These are phyloP conservation scores for Tulasnella sp. DNA, from an alignment of 768 basidiomycete species.

Conservation along the genomic window DNA sequence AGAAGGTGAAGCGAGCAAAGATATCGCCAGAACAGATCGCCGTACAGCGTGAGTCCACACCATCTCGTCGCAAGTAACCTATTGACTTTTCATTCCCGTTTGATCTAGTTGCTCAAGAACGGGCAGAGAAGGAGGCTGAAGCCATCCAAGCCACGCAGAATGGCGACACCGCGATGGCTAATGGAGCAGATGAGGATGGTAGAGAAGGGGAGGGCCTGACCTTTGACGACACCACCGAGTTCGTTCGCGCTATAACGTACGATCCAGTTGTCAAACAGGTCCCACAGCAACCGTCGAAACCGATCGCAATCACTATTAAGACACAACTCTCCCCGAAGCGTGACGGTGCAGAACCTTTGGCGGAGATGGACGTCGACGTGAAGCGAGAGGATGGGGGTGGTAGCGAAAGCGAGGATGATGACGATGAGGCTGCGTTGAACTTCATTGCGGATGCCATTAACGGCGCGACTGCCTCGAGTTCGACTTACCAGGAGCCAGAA, in stretches of 20 bases:
- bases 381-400: slow-evolving; percentile 68
- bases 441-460: slow-evolving; percentile 64
- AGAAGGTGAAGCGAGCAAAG: slow-evolving; percentile 69
- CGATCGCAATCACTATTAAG: slow-evolving; percentile 28
- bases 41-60: slow-evolving; percentile 46
- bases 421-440: slow-evolving; percentile 53
- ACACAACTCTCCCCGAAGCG: slow-evolving; percentile 15
- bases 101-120: slow-evolving; percentile 51
- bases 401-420: slow-evolving; percentile 43
- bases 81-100: slow-evolving; percentile 12
- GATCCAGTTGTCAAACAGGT: slow-evolving; percentile 39
- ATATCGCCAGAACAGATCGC: slow-evolving; percentile 75
- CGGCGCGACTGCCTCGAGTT: slow-evolving; percentile 31
- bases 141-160: slow-evolving; percentile 18
- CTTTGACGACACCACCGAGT: slow-evolving; percentile 95
- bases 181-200: slow-evolving; percentile 39
- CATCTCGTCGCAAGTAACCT: background rate
- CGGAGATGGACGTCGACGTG: slow-evolving; percentile 62
- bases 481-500: slow-evolving; percentile 26
- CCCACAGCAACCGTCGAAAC: slow-evolving; percentile 20
- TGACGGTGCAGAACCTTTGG: slow-evolving; percentile 17
- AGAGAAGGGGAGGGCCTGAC: slow-evolving; percentile 48
- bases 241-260: slow-evolving; percentile 74
- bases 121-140: slow-evolving; percentile 40
- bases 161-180: slow-evolving; percentile 34